Conservation (phyloP, 352 stramenopile genomes). For the Pythium brassicae region DNA sequence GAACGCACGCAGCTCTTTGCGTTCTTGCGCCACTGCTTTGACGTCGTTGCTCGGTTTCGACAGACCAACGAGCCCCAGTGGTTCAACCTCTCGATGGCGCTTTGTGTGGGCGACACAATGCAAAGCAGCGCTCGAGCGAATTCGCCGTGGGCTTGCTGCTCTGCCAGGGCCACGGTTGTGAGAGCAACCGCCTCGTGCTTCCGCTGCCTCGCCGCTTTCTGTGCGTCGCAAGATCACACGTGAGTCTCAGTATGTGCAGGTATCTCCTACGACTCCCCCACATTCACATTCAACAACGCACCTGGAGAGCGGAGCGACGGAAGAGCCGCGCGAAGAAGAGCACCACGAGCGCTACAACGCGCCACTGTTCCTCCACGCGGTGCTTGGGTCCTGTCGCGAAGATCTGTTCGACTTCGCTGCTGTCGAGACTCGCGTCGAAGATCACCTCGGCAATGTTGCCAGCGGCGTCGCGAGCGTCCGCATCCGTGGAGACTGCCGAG, state of each 20-base stretch:
- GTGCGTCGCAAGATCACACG: neutral
- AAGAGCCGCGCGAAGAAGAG: conserved; percentile 37
- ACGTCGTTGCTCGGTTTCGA: neutral
- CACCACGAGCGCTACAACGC: conserved; percentile 22
- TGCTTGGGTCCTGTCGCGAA: conserved; percentile 20
- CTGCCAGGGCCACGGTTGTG: neutral
- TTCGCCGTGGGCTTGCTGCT: neutral
- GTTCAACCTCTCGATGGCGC: neutral
- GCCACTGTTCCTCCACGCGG: conserved; percentile 28
- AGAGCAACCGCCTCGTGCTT: conserved; percentile 5
- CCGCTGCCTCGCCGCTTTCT: conserved; percentile 22
- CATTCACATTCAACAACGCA: neutral
- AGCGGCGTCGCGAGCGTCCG: conserved; percentile 21
- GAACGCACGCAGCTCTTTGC: conserved; percentile 5
- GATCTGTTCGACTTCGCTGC: conserved; percentile 24
- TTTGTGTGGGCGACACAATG: neutral
- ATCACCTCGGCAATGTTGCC: conserved; percentile 32
- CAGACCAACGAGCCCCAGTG: neutral
- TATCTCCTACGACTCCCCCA: neutral
- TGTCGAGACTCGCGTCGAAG: conserved; percentile 29
- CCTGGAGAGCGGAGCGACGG: conserved; percentile 22
- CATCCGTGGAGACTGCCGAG: conserved; percentile 15
- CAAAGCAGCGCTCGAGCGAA: conserved; percentile 2
- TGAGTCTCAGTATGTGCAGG: neutral
- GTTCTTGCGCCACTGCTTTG: neutral